A percentile compares a stretch with the other conserved stretches of the same genome.
These are phyloP conservation scores for Castanea crenata DNA, from an alignment of 306 rosid species.

Conservation along the genomic window DNA sequence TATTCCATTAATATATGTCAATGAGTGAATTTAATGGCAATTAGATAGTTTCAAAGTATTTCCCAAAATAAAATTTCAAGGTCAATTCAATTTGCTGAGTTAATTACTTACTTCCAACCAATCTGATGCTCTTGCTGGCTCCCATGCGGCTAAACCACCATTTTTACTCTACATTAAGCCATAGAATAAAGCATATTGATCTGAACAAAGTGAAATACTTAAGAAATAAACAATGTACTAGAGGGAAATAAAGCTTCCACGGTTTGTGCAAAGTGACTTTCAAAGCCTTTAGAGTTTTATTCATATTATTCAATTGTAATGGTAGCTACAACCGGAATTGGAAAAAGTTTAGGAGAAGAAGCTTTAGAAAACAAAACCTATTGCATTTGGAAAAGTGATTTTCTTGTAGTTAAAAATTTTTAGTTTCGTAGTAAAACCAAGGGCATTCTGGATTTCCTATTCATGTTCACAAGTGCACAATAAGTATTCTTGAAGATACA, in stretches of 20 bases:
- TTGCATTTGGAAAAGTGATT: no score
- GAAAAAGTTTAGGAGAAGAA: no score
- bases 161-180: conserved; percentile 50
- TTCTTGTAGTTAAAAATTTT: no score
- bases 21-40: neutral
- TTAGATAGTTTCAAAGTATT: conserved; percentile 17
- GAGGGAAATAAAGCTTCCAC: no score
- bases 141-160: conserved; percentile 82
- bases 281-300: no score
- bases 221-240: neutral
- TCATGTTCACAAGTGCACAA: neutral
- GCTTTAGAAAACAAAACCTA: no score
- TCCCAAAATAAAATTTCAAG: neutral
- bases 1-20: neutral
- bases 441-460: neutral
- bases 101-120: conserved; percentile 63
- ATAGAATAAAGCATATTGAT: neutral
- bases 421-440: neutral
- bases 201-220: neutral
- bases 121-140: conserved; percentile 51
- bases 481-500: neutral
- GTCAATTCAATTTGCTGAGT: neutral
- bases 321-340: no score
- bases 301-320: no score
- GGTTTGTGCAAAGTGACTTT: no score